These are phyloP conservation scores for Sclerotinia subarctica DNA, from an alignment of 2,329 filamentous ascomycete species.

Conservation along the genomic window DNA sequence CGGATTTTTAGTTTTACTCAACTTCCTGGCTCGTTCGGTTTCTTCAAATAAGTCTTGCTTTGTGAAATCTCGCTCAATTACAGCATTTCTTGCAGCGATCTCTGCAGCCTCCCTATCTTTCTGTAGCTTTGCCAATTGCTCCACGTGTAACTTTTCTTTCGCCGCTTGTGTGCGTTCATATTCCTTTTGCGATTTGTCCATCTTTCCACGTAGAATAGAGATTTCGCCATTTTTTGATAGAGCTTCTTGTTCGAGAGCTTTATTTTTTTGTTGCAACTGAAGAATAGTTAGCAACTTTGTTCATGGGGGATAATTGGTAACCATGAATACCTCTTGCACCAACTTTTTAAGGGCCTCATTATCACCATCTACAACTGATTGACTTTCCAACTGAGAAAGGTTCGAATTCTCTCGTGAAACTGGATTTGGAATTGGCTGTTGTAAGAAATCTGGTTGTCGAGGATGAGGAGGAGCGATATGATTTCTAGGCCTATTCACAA, in stretches of 20 bases:
- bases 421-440: slow-evolving; percentile 13
- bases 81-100: slow-evolving; percentile 60
- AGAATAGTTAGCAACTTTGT: slow-evolving; percentile 17
- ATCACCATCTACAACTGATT: slow-evolving; percentile 20
- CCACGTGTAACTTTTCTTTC: slow-evolving; percentile 60
- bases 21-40: slow-evolving; percentile 40
- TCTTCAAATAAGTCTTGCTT: slow-evolving; percentile 68
- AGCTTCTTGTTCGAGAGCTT: slow-evolving; percentile 55
- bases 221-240: slow-evolving; percentile 67
- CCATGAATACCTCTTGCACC: slow-evolving; percentile 32
- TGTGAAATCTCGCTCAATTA: slow-evolving; percentile 70
- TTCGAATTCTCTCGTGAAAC: slow-evolving; percentile 26
- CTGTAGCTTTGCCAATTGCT: slow-evolving; percentile 62
- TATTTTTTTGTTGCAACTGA: slow-evolving; percentile 48
- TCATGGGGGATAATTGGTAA: not conserved
- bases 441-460: slow-evolving; percentile 15
- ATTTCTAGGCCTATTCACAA: slow-evolving; percentile 23
- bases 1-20: slow-evolving; percentile 45
- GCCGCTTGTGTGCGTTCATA: slow-evolving; percentile 61
- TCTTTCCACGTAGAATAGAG: slow-evolving; percentile 70
- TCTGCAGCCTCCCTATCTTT: slow-evolving; percentile 62
- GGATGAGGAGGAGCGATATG: slow-evolving; percentile 22
- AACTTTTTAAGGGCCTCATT: slow-evolving; percentile 30
- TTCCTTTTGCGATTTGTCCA: slow-evolving; percentile 58
- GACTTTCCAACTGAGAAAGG: slow-evolving; percentile 24